Evolutionary conservation across 169 alveolate species (phyloP), one percentile per base, ranked within the genome.

Genomic region (Perkinsus marinus): DNA sequence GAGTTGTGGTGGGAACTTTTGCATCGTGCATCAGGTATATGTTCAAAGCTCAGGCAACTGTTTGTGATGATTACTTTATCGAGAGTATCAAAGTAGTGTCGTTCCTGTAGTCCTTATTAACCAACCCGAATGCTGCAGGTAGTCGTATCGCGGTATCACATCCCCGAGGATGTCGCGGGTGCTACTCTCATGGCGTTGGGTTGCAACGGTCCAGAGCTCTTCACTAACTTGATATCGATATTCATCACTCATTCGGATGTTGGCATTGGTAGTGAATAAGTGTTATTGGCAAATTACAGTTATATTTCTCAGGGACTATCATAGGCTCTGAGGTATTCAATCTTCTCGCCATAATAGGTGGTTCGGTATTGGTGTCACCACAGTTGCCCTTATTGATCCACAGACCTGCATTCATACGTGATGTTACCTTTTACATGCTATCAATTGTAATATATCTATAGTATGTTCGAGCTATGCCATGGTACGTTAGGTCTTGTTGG

Each of bases 301-400:
- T 41, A 41, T 57, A 13, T 30, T 30, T 16, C 22, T 19, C 34
- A 57, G 79, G 79, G 22, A 92, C 92, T 22, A 92, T 93, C 47
- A 92, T 93, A 22, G 94, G 94, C n/a, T 68, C 92, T 36, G 94
- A 93, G 68, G 90, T 93, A 89, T 93, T 93, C 93, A 93, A 93
- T 57, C 91, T 93, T 46, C 92, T 93, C 38, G 68, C 92, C 92
- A 93, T 93, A 89, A 91, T 93, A 13, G 94, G 94, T 10, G 46
- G 69, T 37, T 68, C 92, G 26, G 39, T 46, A 39, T 36, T 43
- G 43, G 89, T 39, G 37, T 0, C 89, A 5, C 89, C 89, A 0
- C 26, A 34, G 68, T 19, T 89, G 43, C 91, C 93, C 30, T 43
- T 92, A n/a, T 57, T 39, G 34, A 89, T 91, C 0, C 93, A 92